Evolutionary conservation across 352 stramenopile species (phyloP), one percentile per base, ranked within the genome.

Genomic region (Phytophthora agathidicida): DNA sequence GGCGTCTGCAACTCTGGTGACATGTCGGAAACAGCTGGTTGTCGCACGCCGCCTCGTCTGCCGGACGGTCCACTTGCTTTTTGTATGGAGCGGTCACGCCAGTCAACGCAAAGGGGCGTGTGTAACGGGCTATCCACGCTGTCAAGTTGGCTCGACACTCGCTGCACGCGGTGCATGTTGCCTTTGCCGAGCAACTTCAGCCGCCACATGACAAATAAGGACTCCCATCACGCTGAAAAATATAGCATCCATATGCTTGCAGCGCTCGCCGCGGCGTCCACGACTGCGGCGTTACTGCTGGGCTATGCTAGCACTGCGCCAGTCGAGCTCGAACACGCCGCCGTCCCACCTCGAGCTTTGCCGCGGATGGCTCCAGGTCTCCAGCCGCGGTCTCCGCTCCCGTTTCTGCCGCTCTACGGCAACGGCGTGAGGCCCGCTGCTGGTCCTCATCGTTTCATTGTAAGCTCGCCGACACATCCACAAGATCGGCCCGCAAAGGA

Each of bases 21-120:
- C 57, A 72, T 55, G 19, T 60, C 19, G 1, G 14, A 32, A 59
- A 37, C 61, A 75, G 61, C 61, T 72, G 57, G 20, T 44, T 36
- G 28, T 23, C 26, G 22, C 32, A 17, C 32, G 42, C 31, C 39
- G 23, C 22, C 43, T 16, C 41, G 36, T 62, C 41, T 70, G 46
- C 28, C 16, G 20, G 0, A 11, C 2, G 16, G 13, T 22, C 6
- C 13, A 47, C 50, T 53, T 50, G 39, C 8, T 5, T 13, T 61
- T 57, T 62, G 39, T 64, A 65, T 60, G 35, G 5, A n/a, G 38
- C 43, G 17, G 58, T 69, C 53, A 60, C 39, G 44, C 50, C 28
- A 62, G 54, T 73, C 57, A 63, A 67, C 37, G 61, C 36, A 17
- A 70, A 60, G 44, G 30, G 49, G 37, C 45, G 60, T 71, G 33